These are phyloP conservation scores for Fusarium heterosporum DNA, from an alignment of 2,329 filamentous ascomycete species.

Conservation along the genomic window DNA sequence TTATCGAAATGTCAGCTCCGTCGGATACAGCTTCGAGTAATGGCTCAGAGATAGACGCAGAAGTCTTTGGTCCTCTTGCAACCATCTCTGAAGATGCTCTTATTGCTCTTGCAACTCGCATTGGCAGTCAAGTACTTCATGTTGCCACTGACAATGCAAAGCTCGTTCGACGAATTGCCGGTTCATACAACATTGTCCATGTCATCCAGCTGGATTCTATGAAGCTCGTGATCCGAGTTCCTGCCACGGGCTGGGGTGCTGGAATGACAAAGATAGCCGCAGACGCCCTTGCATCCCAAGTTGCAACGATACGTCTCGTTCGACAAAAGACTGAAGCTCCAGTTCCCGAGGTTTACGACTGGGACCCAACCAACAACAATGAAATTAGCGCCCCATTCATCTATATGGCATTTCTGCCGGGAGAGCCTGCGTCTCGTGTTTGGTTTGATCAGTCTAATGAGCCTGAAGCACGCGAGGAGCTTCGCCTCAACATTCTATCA, in stretches of 20 bases:
- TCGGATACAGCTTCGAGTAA: neutral
- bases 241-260: conserved; percentile 18
- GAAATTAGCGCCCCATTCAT: conserved; percentile 9
- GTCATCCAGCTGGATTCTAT: neutral
- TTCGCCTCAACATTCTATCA: conserved; percentile 11
- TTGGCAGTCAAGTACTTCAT: neutral
- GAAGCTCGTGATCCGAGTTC: conserved; percentile 27
- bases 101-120: neutral
- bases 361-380: conserved; percentile 5
- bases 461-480: neutral
- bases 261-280: conserved; percentile 26
- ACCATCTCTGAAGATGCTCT: neutral
- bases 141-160: neutral
- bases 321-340: neutral
- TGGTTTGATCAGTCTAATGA: conserved; percentile 2
- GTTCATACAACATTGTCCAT: conserved; percentile 13
- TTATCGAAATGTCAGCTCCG: neutral
- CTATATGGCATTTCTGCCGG: conserved; percentile 7
- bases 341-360: conserved; percentile 3
- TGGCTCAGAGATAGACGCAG: neutral
- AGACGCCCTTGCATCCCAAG: conserved; percentile 25
- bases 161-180: neutral
- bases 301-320: conserved; percentile 15
- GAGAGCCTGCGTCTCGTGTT: neutral
- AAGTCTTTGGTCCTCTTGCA: neutral